phyloP scores from a whole-genome alignment of 2,329 filamentous ascomycete genomes.

The Blastomyces gilchristii region DNA sequence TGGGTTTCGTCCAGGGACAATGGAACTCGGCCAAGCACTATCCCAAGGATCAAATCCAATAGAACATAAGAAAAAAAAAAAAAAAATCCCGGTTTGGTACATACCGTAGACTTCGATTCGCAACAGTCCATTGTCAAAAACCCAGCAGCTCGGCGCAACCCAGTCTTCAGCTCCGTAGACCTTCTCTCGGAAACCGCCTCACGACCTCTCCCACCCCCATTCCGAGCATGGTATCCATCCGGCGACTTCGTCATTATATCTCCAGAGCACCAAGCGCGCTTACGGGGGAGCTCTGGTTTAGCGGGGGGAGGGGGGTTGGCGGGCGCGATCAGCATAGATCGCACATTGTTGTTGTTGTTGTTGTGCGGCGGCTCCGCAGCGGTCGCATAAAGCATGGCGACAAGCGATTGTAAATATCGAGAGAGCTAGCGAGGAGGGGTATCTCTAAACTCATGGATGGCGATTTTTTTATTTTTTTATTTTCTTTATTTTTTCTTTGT shows the following conservation, averaged over 20 bases:
- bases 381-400: neutral
- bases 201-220: neutral
- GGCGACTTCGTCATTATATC: neutral
- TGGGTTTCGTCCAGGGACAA: neutral
- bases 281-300: neutral
- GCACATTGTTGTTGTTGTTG: neutral
- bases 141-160: neutral
- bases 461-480: neutral
- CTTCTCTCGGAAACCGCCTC: neutral
- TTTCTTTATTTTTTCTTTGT: too few species aligned
- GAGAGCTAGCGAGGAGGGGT: neutral
- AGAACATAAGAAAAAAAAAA: neutral
- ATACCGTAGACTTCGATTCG: neutral
- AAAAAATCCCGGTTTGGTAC: too few species aligned
- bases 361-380: neutral
- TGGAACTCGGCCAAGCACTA: neutral
- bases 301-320: neutral
- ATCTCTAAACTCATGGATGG: slow-evolving; percentile 6
- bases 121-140: neutral
- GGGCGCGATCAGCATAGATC: neutral
- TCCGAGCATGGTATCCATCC: neutral
- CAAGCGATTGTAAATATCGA: slow-evolving; percentile 3
- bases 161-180: neutral
- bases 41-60: neutral
- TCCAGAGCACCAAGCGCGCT: neutral